Base-by-base conservation (phyloP, 75 land plant genomes). In the Selaginella tamariscina region DNA sequence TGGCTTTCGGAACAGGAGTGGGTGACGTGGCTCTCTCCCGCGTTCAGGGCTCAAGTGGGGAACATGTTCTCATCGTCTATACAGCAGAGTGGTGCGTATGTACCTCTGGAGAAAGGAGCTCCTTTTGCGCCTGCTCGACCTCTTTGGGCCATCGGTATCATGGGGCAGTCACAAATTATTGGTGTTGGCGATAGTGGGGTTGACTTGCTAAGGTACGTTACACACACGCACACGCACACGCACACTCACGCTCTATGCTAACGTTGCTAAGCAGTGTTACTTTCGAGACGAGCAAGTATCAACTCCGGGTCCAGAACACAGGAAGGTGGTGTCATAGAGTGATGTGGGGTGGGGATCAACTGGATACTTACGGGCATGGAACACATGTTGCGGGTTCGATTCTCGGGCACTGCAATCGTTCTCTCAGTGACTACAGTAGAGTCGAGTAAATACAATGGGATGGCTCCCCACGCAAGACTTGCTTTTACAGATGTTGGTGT, bases 361-460 rank as follows among this genome's bases (percentile, higher is more conserved):
- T 39, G 11, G 49, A 39, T 15, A 39, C 11, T 15, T 39, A 39
- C 20, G 74, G 74, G 29, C 74, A 72, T 56, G 74, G 74, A 31
- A 65, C 74, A 13, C 74, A 72, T 66, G 74, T 72, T 30, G 69
- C 74, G 22, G 74, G 74, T 15, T 65, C 68, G 32, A 65, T 72
- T 30, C 66, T 32, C 13, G 74, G 74, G 5, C 21, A 59, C n/a
- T 59, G 62, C 62, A n/a, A 23, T 21, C 26, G n/a, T 2, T 9
- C 27, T 2, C 26, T 27, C 27, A 59, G 26, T 23, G 69, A 65
- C 59, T 31, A 27, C 0, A 30, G 32, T 30, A 21, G 74, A 55
- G 18, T n/a, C 31, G 5, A 15, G 56, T 15, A 49, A 28, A 11
- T 72, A 65, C 33, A 44, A 66, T 9, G 74, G 74, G 26, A 72